A percentile compares a stretch with the other conserved stretches of the same genome.
phyloP scores from a whole-genome alignment of 2,329 filamentous ascomycete genomes.

The Chaetomiaceae sp. region DNA sequence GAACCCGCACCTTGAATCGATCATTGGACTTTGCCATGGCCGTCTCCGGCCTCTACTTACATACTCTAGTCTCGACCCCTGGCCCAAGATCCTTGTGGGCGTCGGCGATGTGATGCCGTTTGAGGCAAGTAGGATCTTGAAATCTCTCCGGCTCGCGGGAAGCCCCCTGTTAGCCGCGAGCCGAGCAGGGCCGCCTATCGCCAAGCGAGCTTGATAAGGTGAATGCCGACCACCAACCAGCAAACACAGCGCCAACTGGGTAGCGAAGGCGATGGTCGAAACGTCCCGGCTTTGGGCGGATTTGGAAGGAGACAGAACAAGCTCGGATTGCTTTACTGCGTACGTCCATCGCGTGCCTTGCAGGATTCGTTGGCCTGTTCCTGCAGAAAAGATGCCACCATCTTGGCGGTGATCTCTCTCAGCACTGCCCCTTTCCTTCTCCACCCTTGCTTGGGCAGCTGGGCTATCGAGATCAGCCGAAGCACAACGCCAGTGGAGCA shows the following conservation, averaged over 20 bases:
- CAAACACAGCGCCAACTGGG: too few relatives aligned
- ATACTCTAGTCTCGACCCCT: too few relatives aligned
- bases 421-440: not conserved
- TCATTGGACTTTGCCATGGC: not conserved
- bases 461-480: not conserved
- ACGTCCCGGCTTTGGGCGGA: too few relatives aligned
- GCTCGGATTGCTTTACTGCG: not conserved
- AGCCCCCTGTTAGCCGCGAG: not conserved
- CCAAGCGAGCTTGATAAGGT: not conserved
- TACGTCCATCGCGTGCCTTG: not conserved
- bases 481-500: too few relatives aligned
- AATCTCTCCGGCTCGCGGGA: not conserved
- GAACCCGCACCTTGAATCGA: too few relatives aligned
- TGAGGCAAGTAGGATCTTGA: slow-evolving; percentile 1
- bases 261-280: too few relatives aligned
- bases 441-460: not conserved
- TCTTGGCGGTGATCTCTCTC: not conserved
- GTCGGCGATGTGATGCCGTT: not conserved
- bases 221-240: not conserved
- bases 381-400: slow-evolving; percentile 8
- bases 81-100: too few relatives aligned
- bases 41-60: too few relatives aligned
- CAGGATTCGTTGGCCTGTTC: not conserved
- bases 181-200: not conserved
- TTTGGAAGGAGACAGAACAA: not conserved